Base-by-base conservation (phyloP, 805 yeast genomes). In the Scheffersomyces ergatensis region DNA sequence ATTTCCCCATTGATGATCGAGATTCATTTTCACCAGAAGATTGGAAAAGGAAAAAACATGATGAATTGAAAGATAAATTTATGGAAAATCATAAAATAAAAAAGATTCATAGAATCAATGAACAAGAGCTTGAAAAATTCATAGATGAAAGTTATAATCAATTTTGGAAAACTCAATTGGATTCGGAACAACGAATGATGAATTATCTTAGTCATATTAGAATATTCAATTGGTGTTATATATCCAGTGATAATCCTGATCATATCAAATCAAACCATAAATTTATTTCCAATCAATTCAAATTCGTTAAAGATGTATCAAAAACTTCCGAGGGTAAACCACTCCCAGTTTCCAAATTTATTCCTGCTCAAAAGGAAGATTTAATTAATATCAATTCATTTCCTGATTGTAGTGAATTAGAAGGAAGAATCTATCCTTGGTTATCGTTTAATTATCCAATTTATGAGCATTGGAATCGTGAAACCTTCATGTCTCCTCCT, bases 221-320 rank as follows among this genome's bases (percentile, higher is more conserved):
- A 36, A 65, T 71, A 14, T 75, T 62, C 48, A 66, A 70, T 33
- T 60, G 66, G 32, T 75, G 80, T 44, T 75, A 53, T 46, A 45
- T 70, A 33, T 49, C 54, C 3, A 55, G 55, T 14, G 47, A 47
- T 39, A 38, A 44, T 40, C 40, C 35, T 13, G 21, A 43, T 16
- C 50, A 50, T 42, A n/a, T 41, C 16, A 21, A 42, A 18, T 2
- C 23, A 4, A 33, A 32, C 6, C 38, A 43, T 8, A 38, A 42
- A 15, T 50, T 50, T 23, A 42, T 47, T 13, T 25, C 33, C 4
- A 38, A 38, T 3, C 61, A 56, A 40, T 38, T 30, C 4, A 29
- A 36, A 8, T 39, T 44, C 3, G 35, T 48, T 13, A 20, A 36
- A 14, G 8, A 29, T 5, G 18, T 14, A 14, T 15, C 13, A 8